These are phyloP conservation scores for Fusarium falciforme DNA, from an alignment of 2,329 filamentous ascomycete species.

Conservation along the genomic window DNA sequence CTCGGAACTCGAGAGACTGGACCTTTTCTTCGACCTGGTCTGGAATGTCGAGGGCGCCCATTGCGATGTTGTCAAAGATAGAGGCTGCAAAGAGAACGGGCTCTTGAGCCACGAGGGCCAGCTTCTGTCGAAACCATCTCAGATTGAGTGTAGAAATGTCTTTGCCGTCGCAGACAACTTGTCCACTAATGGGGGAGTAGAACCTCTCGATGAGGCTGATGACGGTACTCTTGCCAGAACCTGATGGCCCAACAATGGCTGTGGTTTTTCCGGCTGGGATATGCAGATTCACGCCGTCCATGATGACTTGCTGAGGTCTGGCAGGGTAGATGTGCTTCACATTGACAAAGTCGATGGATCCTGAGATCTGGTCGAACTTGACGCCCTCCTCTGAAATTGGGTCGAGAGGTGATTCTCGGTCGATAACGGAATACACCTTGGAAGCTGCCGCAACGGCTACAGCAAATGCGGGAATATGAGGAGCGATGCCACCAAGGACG, in stretches of 20 bases:
- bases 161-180: constrained; percentile 51
- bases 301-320: constrained; percentile 56
- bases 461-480: neutral
- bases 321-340: constrained; percentile 64
- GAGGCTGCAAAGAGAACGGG: constrained; percentile 59
- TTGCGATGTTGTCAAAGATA: constrained; percentile 52
- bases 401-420: constrained; percentile 60
- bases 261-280: constrained; percentile 58
- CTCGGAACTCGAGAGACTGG: neutral
- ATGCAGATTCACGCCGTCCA: constrained; percentile 49
- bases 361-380: constrained; percentile 36
- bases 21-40: neutral
- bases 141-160: constrained; percentile 53
- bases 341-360: constrained; percentile 55
- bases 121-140: constrained; percentile 59
- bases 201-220: constrained; percentile 64
- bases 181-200: constrained; percentile 60
- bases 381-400: constrained; percentile 46
- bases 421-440: constrained; percentile 71
- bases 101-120: constrained; percentile 61
- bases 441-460: neutral
- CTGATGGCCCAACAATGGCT: constrained; percentile 65
- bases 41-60: neutral
- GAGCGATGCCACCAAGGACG: neutral
- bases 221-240: constrained; percentile 63